Base-by-base conservation (phyloP, 179 eudicot species). In the Gypsophila paniculata region DNA sequence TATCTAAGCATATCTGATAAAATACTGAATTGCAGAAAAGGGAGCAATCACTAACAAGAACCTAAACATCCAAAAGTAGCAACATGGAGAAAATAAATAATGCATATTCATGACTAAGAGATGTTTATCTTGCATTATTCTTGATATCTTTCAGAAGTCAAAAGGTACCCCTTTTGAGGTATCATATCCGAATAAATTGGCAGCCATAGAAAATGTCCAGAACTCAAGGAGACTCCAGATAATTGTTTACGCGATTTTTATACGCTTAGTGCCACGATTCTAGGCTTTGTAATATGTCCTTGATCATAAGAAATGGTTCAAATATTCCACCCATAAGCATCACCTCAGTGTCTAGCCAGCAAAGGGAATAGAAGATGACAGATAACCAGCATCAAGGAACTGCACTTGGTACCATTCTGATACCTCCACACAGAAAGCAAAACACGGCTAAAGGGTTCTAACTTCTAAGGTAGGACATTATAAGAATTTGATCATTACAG, bases 151-250 rank as follows among this genome's bases (percentile, higher is more conserved):
- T 46, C 65, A 55, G 26, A 71, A 76, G 79, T 76, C 75, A 76
- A 76, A 76, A 76, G 71, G 69, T 49, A 61, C 42, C 34, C 65
- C 68, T 23, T 75, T 68, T 49, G 42, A 46, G 53, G 44, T 72
- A 80, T 80, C 79, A 72, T 68, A 76, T 80, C 79, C 55, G 74
- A 62, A 76, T 61, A 68, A 63, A 54, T 68, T 69, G n/a, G 69
- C 67, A 76, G 79, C 69, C 82, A 62, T 62, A 75, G 57, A 80
- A 80, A 80, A 75, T 79, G 58, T 74, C 44, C 69, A 57, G 67
- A 79, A 72, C 69, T 72, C 49, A 17, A 75, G 74, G 68, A 59
- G 62, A 60, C 68, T 68, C 55, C 66, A 66, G 0, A 32, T 61
- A 68, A 58, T 73, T 76, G 64, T 72, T 76, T 80, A 76, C 74